Percentiles rank a stretch among this genome's conserved stretches.
Evolutionary conservation across 2,329 filamentous ascomycete species (phyloP).

Genomic region (Colletotrichum chrysophilum): DNA sequence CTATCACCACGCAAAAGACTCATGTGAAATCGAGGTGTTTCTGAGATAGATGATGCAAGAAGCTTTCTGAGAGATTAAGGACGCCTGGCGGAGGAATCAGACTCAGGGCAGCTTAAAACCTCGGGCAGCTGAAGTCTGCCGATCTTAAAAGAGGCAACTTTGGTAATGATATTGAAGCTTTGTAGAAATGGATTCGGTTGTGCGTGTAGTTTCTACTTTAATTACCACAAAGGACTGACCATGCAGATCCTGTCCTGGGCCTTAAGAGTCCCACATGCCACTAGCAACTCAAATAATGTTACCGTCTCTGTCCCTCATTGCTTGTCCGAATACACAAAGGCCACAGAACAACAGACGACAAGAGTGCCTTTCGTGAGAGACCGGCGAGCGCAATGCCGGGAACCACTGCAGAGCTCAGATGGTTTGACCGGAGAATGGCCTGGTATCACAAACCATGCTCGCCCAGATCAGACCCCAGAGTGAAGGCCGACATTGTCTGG

Average conservation of each 20-base stretch:
- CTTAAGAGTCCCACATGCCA: rapidly evolving
- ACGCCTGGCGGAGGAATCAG: no score
- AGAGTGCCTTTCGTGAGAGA: background rate
- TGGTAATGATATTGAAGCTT: background rate
- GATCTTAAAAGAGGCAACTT: background rate
- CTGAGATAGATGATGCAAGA: no score
- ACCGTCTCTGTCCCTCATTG: background rate
- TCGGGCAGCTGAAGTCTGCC: no score
- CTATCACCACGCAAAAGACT: no score
- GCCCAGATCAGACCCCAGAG: background rate
- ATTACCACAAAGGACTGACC: rapidly evolving
- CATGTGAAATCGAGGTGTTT: background rate
- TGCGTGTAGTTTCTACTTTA: background rate
- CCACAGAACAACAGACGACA: background rate
- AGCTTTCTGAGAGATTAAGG: no score
- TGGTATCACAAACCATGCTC: background rate
- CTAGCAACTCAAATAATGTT: rapidly evolving
- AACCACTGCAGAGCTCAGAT: background rate
- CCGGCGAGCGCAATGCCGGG: background rate
- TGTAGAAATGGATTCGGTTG: background rate
- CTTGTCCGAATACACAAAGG: background rate
- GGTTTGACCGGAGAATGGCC: background rate
- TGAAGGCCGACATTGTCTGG: no score
- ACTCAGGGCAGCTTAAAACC: no score
- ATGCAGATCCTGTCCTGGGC: background rate